Evolutionary conservation across 768 basidiomycete genomes (phyloP).

Genomic region (Podaxis sp.): DNA sequence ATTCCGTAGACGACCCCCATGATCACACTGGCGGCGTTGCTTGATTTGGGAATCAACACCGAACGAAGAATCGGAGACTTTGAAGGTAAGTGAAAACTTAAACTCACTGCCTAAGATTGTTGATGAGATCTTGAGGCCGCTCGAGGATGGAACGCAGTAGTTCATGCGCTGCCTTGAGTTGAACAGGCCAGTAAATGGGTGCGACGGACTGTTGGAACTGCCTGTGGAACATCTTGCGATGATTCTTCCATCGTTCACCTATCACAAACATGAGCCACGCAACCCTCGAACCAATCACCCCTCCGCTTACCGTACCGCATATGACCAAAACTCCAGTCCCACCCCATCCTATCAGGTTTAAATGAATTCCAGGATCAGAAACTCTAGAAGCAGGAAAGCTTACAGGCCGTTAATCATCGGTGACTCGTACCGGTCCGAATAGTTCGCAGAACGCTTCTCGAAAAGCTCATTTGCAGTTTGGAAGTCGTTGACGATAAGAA

Average conservation of each 20-base stretch:
- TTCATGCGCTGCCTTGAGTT: constrained; percentile 42
- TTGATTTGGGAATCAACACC: constrained; percentile 19
- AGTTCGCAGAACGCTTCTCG: constrained; percentile 54
- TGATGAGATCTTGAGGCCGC: constrained; percentile 41
- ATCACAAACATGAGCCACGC: background rate
- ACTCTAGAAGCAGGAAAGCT: constrained; percentile 16
- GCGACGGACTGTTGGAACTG: constrained; percentile 47
- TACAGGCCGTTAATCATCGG: constrained; percentile 54
- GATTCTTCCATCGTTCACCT: constrained; percentile 54
- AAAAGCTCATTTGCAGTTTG: constrained; percentile 51
- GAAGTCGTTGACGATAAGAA: constrained; percentile 40
- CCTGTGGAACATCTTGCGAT: constrained; percentile 52
- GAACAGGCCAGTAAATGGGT: constrained; percentile 43
- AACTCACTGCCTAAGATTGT: constrained; percentile 51
- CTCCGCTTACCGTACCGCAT: constrained; percentile 42
- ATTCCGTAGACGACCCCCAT: constrained; percentile 58
- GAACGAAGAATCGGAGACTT: background rate
- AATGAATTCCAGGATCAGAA: constrained; percentile 2
- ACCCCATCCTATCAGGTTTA: constrained; percentile 26
- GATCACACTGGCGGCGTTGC: constrained; percentile 50
- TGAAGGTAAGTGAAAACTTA: constrained; percentile 6
- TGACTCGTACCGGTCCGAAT: constrained; percentile 50
- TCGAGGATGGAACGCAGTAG: constrained; percentile 46
- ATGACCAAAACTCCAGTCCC: constrained; percentile 56
- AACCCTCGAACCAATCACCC: background rate